Evolutionary conservation across 2,329 filamentous ascomycete species (phyloP), one percentile per base, ranked within the genome.

Genomic region (Aureobasidium musti): DNA sequence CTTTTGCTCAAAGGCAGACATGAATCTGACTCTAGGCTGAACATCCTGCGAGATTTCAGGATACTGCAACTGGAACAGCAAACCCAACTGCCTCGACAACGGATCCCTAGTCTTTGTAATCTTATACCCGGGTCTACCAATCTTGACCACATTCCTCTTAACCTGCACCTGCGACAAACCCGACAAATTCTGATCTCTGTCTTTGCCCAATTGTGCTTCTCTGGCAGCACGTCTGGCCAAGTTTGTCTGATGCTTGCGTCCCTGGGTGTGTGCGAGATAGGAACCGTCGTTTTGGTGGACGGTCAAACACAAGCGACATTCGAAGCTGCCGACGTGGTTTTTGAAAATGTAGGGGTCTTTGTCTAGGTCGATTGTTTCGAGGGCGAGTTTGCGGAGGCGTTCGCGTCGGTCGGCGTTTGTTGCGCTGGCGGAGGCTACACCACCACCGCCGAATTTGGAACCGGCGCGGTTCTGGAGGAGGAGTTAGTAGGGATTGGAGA

Each of bases 271-370:
- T 1, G 95, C 95, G 71, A 99, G 92, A 80, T 99, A 99, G 56
- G 93, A 97, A 70, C 95, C 95, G 82, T 99, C 95, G 78, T 99
- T 99, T 76, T 99, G 95, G 84, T 99, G 95, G 5, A 98, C 94
- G 0, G 95, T 99, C 30, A 99, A 83, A 76, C 95, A 99, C 47
- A 99, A 89, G 35, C 95, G 91, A 79, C 95, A 99, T 80, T 99
- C 95, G 80, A 97, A 99, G 75, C 90, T 95, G 75, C 95, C 95
- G 74, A 98, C 91, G 80, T 99, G 94, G 83, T 99, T 99, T 79
- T 96, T 96, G 89, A 99, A 99, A 84, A 98, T 97, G 86, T 98
- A 99, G 0, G 95, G 95, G 81, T 99, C 95, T 82, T 97, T 98
- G 81, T 98, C 95, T 70, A 98, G 91, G 82, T 98, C 94, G 84